Base-by-base conservation (phyloP, 441 rosid genomes). In the Cnidoscolus chayamansa region DNA sequence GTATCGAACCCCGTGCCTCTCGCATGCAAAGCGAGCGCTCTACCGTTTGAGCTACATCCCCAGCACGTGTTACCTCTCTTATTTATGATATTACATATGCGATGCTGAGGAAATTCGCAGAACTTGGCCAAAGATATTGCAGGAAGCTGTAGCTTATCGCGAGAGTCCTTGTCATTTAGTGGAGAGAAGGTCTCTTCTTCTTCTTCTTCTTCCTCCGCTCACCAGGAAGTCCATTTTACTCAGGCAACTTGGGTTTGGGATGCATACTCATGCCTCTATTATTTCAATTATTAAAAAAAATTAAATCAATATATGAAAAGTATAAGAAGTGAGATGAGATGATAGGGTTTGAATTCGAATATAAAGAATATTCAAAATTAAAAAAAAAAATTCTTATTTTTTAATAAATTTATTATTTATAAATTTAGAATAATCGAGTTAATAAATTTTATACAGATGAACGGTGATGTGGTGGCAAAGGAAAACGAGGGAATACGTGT, bases 21-120 rank as follows among this genome's bases (percentile, higher is more conserved):
- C 93, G 92, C 98, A 94, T 90, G 97, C 98, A 87, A 94, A 91
- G 97, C 96, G 90, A 86, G 96, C 90, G 91, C 97, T 88, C 94
- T 94, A 88, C 97, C 94, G 88, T 88, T 84, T 89, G 94, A 94
- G 94, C 96, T 94, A 92, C 98, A 87, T 83, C 93, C 96, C 97
- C 95, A 12, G 5, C 40, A 25, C 25, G 25, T 25, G 25, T 25
- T 25, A 25, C 25, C 25, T 25, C 25, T 25, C 25, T 25, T 25
- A 25, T 25, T 25, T 25, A 25, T 25, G 25, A 25, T 25, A 25
- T 25, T 25, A 91, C 97, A 0, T 94, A 91, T 56, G 94, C 87
- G 79, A 65, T 93, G 76, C 93, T 91, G 32, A 80, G 86, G 49
- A 93, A 91, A 70, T 93, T 93, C 66, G 86, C 96, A 0, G 91